A percentile compares a stretch with the other conserved stretches of the same genome.
These are phyloP conservation scores for Carex littledalei DNA, from an alignment of 176 grass and related monocot genomes.

Conservation along the genomic window DNA sequence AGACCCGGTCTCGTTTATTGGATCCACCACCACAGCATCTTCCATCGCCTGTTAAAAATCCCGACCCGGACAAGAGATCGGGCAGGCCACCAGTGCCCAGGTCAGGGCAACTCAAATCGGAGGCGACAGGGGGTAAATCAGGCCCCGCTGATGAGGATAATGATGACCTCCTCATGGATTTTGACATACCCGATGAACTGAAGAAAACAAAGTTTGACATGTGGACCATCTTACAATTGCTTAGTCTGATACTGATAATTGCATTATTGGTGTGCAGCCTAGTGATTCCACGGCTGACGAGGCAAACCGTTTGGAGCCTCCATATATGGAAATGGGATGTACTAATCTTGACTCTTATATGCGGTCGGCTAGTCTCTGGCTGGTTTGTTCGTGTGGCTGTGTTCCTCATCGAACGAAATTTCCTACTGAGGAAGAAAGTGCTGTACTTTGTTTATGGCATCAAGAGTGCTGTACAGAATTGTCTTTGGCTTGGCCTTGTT, in stretches of 20 bases:
- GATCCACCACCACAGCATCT: slow-evolving; percentile 41
- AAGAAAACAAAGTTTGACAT: slow-evolving; percentile 45
- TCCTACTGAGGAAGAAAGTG: slow-evolving; percentile 72
- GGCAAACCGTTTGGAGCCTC: slow-evolving; percentile 51
- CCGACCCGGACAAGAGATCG: background rate
- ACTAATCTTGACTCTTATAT: slow-evolving; percentile 77
- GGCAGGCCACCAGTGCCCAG: slow-evolving; percentile 19
- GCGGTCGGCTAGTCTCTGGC: slow-evolving; percentile 82
- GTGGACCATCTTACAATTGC: slow-evolving; percentile 60
- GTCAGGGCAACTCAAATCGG: slow-evolving; percentile 58
- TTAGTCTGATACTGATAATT: slow-evolving; percentile 73
- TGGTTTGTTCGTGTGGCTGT: slow-evolving; percentile 71
- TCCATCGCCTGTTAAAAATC: background rate
- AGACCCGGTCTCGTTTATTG: slow-evolving; percentile 67
- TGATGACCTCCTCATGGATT: slow-evolving; percentile 70
- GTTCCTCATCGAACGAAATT: slow-evolving; percentile 88
- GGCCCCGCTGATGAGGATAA: slow-evolving; percentile 58
- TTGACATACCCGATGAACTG: slow-evolving; percentile 51
- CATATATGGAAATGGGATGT: slow-evolving; percentile 95
- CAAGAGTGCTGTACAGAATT: slow-evolving; percentile 69
- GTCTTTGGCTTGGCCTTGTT: slow-evolving; percentile 83
- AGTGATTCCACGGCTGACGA: slow-evolving; percentile 24
- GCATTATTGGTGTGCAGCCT: slow-evolving; percentile 66
- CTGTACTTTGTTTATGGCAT: slow-evolving; percentile 98
- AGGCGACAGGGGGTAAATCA: slow-evolving; percentile 29